These are phyloP conservation scores for Stipa capillata DNA, from an alignment of 176 grass and related monocot species.

Conservation along the genomic window DNA sequence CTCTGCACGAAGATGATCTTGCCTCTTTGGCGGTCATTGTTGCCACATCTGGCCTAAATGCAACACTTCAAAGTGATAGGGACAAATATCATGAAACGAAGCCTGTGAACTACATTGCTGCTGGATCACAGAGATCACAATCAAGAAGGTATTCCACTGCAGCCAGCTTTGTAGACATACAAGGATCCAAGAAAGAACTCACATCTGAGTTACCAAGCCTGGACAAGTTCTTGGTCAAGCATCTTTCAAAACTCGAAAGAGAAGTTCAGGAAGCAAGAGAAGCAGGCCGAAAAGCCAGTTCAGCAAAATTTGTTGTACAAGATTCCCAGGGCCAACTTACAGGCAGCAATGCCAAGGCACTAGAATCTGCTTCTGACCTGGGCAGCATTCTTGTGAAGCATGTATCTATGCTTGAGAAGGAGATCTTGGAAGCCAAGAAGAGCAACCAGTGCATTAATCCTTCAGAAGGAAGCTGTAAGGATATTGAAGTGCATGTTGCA, in stretches of 20 bases:
- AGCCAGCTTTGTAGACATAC: slow-evolving; percentile 35
- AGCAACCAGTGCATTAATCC: neutral
- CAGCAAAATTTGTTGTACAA: slow-evolving; percentile 4
- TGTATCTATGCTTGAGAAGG: slow-evolving; percentile 58
- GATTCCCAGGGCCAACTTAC: neutral
- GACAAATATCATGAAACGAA: slow-evolving; percentile 27
- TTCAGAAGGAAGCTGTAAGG: slow-evolving; percentile 5
- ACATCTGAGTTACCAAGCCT: slow-evolving; percentile 53
- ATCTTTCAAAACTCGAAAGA: slow-evolving; percentile 61
- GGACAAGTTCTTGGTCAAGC: slow-evolving; percentile 91
- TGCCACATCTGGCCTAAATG: slow-evolving; percentile 84
- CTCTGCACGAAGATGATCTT: slow-evolving; percentile 75
- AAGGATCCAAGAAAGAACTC: slow-evolving; percentile 37
- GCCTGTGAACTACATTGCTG: neutral
- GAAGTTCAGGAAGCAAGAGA: slow-evolving; percentile 59
- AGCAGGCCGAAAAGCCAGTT: slow-evolving; percentile 20
- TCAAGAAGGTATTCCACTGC: slow-evolving; percentile 44
- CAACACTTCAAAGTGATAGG: slow-evolving; percentile 59
- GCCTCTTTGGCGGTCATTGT: slow-evolving; percentile 83
- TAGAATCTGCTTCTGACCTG: slow-evolving; percentile 28
- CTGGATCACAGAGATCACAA: neutral
- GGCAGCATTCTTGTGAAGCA: slow-evolving; percentile 54
- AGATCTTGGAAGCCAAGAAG: slow-evolving; percentile 54
- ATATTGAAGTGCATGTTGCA: neutral
- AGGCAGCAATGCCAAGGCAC: neutral